These are phyloP conservation scores for Boletales sp. DNA, from an alignment of 768 basidiomycete genomes.

Conservation along the genomic window DNA sequence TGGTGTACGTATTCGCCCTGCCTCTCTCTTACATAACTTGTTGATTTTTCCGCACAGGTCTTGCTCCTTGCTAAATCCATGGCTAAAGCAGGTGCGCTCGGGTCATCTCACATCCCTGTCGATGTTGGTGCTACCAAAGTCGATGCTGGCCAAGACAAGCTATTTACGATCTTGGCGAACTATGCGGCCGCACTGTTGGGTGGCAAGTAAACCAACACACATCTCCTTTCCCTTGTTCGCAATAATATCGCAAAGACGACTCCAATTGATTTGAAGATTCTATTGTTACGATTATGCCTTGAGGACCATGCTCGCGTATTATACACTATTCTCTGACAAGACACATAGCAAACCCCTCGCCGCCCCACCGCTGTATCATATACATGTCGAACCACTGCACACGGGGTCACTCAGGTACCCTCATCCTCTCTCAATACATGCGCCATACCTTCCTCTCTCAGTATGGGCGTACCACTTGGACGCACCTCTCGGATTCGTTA, in stretches of 20 bases:
- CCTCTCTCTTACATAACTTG: background rate
- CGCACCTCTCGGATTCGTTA: constrained; percentile 30
- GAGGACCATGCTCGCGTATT: too few species aligned
- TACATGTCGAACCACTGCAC: background rate
- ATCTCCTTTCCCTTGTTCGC: too few species aligned
- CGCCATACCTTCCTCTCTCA: constrained; percentile 33
- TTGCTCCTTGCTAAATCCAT: constrained; percentile 52
- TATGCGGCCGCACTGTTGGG: constrained; percentile 44
- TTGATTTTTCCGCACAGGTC: constrained; percentile 36
- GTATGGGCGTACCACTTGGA: constrained; percentile 70
- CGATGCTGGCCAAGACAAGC: constrained; percentile 30
- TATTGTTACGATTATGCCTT: too few species aligned
- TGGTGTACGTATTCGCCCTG: constrained; percentile 30
- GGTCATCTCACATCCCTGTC: constrained; percentile 46
- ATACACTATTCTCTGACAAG: too few species aligned
- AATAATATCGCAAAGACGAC: too few species aligned
- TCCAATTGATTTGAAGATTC: too few species aligned
- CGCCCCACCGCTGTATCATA: background rate
- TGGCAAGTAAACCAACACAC: background rate
- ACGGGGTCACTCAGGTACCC: constrained; percentile 11
- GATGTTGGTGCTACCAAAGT: constrained; percentile 39
- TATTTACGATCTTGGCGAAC: constrained; percentile 56
- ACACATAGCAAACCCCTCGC: too few species aligned
- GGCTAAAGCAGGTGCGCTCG: constrained; percentile 50
- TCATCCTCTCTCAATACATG: constrained; percentile 57